phyloP scores from a whole-genome alignment of 2,329 filamentous ascomycete species.

The Graphiopsis chlorocephala region DNA sequence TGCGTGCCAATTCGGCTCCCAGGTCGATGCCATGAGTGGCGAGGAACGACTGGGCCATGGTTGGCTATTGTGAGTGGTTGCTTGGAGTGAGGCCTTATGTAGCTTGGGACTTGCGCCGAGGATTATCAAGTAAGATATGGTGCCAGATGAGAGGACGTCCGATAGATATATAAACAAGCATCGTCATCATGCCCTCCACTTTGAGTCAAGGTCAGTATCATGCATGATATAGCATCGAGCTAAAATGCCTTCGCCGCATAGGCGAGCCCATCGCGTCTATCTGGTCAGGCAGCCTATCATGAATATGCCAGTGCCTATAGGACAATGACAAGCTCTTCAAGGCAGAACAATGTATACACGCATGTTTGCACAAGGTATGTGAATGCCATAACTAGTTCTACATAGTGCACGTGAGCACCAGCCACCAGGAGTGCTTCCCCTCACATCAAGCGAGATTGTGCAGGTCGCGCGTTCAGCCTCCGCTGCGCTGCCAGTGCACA shows the following conservation, averaged over 20 bases:
- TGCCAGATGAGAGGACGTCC: not conserved
- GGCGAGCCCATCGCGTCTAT: not conserved
- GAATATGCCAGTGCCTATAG: too few relatives aligned
- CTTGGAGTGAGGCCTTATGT: too few relatives aligned
- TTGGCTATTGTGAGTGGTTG: not conserved
- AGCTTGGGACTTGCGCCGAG: not conserved
- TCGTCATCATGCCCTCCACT: not conserved
- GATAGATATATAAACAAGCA: not conserved
- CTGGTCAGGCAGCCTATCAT: not conserved
- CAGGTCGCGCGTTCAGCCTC: constrained; percentile 1
- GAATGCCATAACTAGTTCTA: not conserved
- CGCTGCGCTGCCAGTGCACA: constrained; percentile 1
- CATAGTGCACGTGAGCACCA: not conserved
- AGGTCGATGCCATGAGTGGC: constrained; percentile 34
- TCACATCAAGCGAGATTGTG: constrained; percentile 4
- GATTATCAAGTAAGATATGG: not conserved
- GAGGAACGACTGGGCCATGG: constrained; percentile 33
- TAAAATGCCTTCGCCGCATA: not conserved
- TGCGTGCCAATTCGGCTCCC: constrained; percentile 32
- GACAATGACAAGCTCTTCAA: not conserved
- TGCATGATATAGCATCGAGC: constrained; percentile 3
- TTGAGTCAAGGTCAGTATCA: not conserved
- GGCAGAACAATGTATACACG: not conserved
- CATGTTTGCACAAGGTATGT: not conserved
- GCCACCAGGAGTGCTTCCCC: not conserved